Evolutionary conservation across 2,329 filamentous ascomycete genomes (phyloP).

Genomic region (Dactylella cylindrospora): DNA sequence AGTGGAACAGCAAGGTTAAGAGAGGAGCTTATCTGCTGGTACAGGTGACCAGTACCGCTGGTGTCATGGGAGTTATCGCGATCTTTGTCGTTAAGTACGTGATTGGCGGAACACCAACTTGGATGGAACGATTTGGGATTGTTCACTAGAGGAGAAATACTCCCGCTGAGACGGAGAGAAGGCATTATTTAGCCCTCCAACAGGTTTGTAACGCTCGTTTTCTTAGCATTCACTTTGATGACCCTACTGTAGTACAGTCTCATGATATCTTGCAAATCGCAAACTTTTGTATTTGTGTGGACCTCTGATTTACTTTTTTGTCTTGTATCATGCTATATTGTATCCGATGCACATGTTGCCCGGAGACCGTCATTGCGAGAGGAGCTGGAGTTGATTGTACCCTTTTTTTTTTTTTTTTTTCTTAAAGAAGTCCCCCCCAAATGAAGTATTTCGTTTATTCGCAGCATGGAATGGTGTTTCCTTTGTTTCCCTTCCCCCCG

Average conservation of each 20-base stretch:
- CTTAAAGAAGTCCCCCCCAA: not conserved
- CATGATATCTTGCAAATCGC: too few species aligned
- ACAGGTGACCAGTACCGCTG: slow-evolving; percentile 33
- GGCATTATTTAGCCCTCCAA: too few species aligned
- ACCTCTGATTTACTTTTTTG: too few species aligned
- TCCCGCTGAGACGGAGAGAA: too few species aligned
- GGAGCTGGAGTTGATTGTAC: slow-evolving; percentile 32
- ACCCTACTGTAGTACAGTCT: too few species aligned
- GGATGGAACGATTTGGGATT: slow-evolving; percentile 33
- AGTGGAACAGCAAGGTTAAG: slow-evolving; percentile 17
- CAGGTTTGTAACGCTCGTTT: too few species aligned
- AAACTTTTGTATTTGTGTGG: too few species aligned
- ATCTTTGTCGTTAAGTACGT: slow-evolving; percentile 39
- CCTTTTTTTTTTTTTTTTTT: slow-evolving; percentile 10
- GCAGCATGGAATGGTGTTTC: slow-evolving; percentile 35
- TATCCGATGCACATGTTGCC: slow-evolving; percentile 28
- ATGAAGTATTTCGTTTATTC: slow-evolving; percentile 13
- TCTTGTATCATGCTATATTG: slow-evolving; percentile 10
- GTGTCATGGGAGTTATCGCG: slow-evolving; percentile 27
- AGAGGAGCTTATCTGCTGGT: slow-evolving; percentile 27
- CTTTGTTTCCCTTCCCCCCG: not conserved
- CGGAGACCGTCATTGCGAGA: slow-evolving; percentile 30
- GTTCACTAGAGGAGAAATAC: too few species aligned
- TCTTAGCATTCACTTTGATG: too few species aligned
- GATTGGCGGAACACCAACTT: slow-evolving; percentile 25